Evolutionary conservation across 2,329 filamentous ascomycete genomes (phyloP).

Genomic region (Ophiostoma pallidulum): DNA sequence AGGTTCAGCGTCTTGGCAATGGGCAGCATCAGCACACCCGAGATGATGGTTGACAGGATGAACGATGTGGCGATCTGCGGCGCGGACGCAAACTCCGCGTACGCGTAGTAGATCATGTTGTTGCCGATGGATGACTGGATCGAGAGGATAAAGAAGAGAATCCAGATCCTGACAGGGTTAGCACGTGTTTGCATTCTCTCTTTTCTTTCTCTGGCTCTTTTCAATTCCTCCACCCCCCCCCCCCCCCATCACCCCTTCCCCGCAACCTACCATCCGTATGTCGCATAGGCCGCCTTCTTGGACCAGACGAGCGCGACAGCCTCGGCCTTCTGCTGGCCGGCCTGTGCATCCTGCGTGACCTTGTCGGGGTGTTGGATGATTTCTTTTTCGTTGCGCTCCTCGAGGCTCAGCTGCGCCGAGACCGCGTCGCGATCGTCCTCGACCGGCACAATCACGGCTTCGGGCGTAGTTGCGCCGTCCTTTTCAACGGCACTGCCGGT

Average conservation of each 20-base stretch:
- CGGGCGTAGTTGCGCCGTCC: too few species aligned
- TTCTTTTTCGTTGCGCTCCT: not conserved
- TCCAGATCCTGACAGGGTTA: not conserved
- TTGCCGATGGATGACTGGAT: not conserved
- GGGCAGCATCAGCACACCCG: constrained; percentile 52
- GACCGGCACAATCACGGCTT: not conserved
- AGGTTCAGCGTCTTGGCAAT: constrained; percentile 59
- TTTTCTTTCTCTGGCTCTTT: too few species aligned
- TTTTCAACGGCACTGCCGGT: too few species aligned
- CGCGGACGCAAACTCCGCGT: not conserved
- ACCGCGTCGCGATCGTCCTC: not conserved
- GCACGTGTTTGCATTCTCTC: not conserved
- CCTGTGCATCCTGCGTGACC: not conserved
- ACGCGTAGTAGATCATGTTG: not conserved
- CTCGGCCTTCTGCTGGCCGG: not conserved
- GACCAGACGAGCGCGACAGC: not conserved
- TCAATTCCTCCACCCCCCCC: not conserved
- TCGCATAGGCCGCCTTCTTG: not conserved
- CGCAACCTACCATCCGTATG: not conserved
- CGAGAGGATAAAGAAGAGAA: not conserved
- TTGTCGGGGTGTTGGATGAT: not conserved
- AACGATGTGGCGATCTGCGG: not conserved
- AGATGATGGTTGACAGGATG: constrained; percentile 44
- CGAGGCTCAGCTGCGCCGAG: not conserved
- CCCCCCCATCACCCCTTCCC: not conserved